Percentiles rank a stretch among this genome's conserved stretches.
Conservation (phyloP, 2,329 filamentous ascomycete species). For the Moelleriella libera region DNA sequence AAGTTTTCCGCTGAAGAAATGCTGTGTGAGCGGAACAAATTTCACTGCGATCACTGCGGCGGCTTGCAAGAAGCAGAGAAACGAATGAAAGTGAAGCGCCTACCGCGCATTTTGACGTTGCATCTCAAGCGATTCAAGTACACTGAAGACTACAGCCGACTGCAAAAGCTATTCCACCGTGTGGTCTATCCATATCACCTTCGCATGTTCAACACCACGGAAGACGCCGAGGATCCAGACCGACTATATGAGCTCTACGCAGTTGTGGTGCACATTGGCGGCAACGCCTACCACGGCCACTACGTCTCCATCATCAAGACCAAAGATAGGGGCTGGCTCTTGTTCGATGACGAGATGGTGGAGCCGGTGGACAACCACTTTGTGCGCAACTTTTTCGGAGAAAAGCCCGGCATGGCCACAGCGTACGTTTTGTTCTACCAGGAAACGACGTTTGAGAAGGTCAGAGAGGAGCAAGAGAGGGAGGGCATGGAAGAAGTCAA, state of each 20-base stretch:
- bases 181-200: slow-evolving; percentile 96
- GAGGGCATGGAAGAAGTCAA: slow-evolving; percentile 55
- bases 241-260: slow-evolving; percentile 92
- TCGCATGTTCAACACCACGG: slow-evolving; percentile 92
- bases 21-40: slow-evolving; percentile 97
- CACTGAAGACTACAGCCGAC: slow-evolving; percentile 80
- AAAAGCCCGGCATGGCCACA: slow-evolving; percentile 78
- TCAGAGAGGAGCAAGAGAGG: slow-evolving; percentile 66
- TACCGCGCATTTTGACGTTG: slow-evolving; percentile 81
- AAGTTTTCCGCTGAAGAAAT: slow-evolving; percentile 98
- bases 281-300: slow-evolving; percentile 92
- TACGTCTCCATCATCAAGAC: slow-evolving; percentile 98
- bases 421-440: slow-evolving; percentile 98
- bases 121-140: slow-evolving; percentile 98
- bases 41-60: slow-evolving; percentile 94
- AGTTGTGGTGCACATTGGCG: slow-evolving; percentile 92
- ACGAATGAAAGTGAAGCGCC: slow-evolving; percentile 94
- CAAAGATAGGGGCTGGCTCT: slow-evolving; percentile 82
- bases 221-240: slow-evolving; percentile 87
- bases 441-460: slow-evolving; percentile 61
- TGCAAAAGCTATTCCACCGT: slow-evolving; percentile 93
- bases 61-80: slow-evolving; percentile 96
- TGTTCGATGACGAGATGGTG: slow-evolving; percentile 98
- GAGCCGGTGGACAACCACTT: slow-evolving; percentile 96
- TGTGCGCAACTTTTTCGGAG: slow-evolving; percentile 93